Conservation (phyloP, 768 basidiomycete genomes). For the Lactarius deliciosus region DNA sequence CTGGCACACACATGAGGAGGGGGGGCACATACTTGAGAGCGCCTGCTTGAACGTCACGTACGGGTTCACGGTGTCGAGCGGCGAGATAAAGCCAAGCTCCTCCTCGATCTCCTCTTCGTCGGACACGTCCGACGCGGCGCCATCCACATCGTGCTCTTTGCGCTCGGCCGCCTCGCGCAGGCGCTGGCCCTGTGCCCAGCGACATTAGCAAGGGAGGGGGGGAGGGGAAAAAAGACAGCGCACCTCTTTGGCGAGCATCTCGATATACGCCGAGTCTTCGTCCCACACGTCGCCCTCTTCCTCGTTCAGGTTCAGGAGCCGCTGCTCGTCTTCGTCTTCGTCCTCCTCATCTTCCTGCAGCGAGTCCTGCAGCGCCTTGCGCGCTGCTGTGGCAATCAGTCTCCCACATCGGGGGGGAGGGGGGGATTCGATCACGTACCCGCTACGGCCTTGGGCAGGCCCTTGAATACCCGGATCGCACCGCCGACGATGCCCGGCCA, state of each 20-base stretch:
- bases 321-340: conserved; percentile 42
- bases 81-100: conserved; percentile 83
- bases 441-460: conserved; percentile 71
- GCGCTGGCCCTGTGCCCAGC: conserved; percentile 57
- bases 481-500: conserved; percentile 77
- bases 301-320: conserved; percentile 60
- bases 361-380: conserved; percentile 59
- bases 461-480: conserved; percentile 71
- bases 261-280: conserved; percentile 84
- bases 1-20: neutral
- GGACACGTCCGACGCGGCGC: conserved; percentile 36
- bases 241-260: conserved; percentile 83
- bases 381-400: conserved; percentile 39
- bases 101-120: conserved; percentile 66
- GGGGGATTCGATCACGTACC: conserved; percentile 42
- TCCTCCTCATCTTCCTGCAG: conserved; percentile 29
- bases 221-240: conserved; percentile 17
- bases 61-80: conserved; percentile 75
- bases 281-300: conserved; percentile 90
- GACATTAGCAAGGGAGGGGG: too few relatives aligned
- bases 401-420: too few relatives aligned
- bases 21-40: conserved; percentile 57
- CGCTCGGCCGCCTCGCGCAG: conserved; percentile 63
- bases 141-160: conserved; percentile 29
- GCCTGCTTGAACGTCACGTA: conserved; percentile 79